phyloP scores from a whole-genome alignment of 2,329 filamentous ascomycete species.

The Cytospora mali region DNA sequence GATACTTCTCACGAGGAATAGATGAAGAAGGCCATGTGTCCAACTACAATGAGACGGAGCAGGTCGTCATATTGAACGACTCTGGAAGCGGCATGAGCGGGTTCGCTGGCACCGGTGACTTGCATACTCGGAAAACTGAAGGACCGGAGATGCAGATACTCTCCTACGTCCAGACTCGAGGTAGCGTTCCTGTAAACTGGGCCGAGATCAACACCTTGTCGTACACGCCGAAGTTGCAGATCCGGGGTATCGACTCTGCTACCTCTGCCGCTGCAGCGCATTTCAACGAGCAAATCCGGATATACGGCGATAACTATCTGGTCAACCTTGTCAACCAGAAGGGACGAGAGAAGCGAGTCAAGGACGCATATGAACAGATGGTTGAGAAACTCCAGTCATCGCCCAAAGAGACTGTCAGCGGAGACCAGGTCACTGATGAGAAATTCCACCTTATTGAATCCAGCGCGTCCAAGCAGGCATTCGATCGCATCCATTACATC shows the following conservation, averaged over 20 bases:
- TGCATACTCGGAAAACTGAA: constrained; percentile 70
- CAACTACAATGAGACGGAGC: constrained; percentile 99
- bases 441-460: constrained; percentile 80
- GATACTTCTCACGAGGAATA: constrained; percentile 92
- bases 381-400: constrained; percentile 74
- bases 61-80: constrained; percentile 88
- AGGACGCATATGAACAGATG: constrained; percentile 92
- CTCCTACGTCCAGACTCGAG: constrained; percentile 94
- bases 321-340: constrained; percentile 98
- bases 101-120: constrained; percentile 75
- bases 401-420: constrained; percentile 66
- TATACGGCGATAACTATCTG: constrained; percentile 96
- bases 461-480: constrained; percentile 58
- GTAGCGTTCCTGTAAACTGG: constrained; percentile 96
- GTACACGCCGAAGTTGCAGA: constrained; percentile 88
- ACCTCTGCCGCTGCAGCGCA: constrained; percentile 79
- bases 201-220: constrained; percentile 90
- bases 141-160: constrained; percentile 83
- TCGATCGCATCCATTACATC: constrained; percentile 88
- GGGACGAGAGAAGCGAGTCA: constrained; percentile 85
- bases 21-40: constrained; percentile 95
- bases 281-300: constrained; percentile 87
- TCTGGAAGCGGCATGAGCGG: constrained; percentile 72
- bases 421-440: constrained; percentile 71
- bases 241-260: constrained; percentile 81